phyloP scores from a whole-genome alignment of 441 rosid species.

The Corymbia citriodora region DNA sequence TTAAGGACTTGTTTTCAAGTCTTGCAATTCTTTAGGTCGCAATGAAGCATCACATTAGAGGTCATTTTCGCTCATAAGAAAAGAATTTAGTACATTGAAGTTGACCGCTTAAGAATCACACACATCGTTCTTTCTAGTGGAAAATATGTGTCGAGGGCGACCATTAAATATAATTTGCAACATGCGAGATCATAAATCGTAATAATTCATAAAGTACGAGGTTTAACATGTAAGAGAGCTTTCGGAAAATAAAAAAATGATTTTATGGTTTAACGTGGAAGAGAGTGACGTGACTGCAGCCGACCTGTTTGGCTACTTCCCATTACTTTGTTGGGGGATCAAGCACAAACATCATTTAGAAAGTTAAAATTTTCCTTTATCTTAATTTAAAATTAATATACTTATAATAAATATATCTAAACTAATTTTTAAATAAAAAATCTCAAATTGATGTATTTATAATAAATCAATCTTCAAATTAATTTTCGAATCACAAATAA shows the following conservation, averaged over 20 bases:
- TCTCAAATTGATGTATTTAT: fast-evolving
- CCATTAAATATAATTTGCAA: not conserved
- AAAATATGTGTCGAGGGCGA: not conserved
- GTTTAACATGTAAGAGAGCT: not conserved
- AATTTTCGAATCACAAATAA: fast-evolving
- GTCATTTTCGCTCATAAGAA: not conserved
- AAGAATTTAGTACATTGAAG: not conserved
- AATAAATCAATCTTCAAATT: fast-evolving
- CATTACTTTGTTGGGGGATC: not conserved
- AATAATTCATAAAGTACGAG: not conserved
- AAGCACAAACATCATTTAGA: not conserved
- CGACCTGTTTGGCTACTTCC: not conserved
- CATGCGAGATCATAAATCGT: too few species aligned
- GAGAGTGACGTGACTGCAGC: not conserved
- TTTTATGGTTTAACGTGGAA: not conserved
- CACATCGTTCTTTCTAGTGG: not conserved
- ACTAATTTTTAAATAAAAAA: too few species aligned
- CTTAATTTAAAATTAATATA: too few species aligned
- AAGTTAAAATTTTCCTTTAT: not conserved
- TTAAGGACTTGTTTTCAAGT: too few species aligned
- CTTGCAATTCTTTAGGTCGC: not conserved
- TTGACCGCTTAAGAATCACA: not conserved
- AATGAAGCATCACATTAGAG: not conserved
- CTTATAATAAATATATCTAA: fast-evolving
- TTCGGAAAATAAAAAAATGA: not conserved